phyloP scores from a whole-genome alignment of 139 green algal genomes.

The Chlorella vulgaris region DNA sequence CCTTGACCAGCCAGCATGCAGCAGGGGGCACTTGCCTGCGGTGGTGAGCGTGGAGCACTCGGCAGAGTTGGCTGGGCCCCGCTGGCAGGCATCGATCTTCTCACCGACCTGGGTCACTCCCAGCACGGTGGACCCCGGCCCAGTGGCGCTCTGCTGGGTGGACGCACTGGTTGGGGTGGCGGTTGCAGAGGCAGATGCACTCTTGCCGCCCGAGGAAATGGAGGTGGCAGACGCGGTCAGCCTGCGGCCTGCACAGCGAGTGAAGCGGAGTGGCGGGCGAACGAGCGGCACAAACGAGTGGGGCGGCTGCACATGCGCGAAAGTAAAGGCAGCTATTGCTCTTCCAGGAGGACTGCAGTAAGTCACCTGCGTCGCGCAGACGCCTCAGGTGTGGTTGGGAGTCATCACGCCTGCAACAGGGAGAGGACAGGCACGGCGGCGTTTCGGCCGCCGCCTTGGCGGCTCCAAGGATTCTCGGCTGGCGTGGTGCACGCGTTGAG shows the following conservation, averaged over 20 bases:
- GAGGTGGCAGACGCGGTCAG: constrained; percentile 10
- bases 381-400: too few species aligned
- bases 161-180: not conserved
- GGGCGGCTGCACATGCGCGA: too few species aligned
- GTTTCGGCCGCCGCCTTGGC: too few species aligned
- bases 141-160: constrained; percentile 23
- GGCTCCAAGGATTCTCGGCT: not conserved
- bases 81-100: constrained; percentile 28
- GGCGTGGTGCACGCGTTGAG: not conserved
- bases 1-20: not conserved
- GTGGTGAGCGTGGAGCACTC: constrained; percentile 33
- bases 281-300: too few species aligned
- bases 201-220: not conserved
- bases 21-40: not conserved
- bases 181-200: not conserved
- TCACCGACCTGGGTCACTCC: constrained; percentile 13
- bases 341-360: too few species aligned
- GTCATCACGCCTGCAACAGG: too few species aligned
- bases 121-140: constrained; percentile 2
- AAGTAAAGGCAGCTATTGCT: too few species aligned
- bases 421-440: too few species aligned
- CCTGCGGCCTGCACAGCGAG: constrained; percentile 1
- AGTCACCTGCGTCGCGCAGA: too few species aligned
- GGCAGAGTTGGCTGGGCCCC: constrained; percentile 15
- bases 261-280: too few species aligned